phyloP scores from a whole-genome alignment of 345 rosid species.

The Psidium guajava region DNA sequence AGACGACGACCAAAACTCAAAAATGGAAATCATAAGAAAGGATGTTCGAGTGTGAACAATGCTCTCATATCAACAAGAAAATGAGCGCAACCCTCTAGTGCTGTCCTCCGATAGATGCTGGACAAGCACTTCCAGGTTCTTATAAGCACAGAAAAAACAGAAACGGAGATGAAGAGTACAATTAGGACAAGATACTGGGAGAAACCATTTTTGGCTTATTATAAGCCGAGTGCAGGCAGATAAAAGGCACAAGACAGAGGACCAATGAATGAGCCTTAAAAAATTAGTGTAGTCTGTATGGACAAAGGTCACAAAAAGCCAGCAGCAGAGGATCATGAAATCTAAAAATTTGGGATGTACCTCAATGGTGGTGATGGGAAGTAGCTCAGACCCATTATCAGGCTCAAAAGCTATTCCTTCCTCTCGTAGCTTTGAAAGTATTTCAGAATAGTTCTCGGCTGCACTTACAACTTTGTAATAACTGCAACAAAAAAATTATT shows the following conservation, averaged over 20 bases:
- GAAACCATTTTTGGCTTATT: neutral
- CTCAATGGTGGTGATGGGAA: constrained; percentile 67
- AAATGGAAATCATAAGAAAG: neutral
- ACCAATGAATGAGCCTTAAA: neutral
- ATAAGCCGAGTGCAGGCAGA: neutral
- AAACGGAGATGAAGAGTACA: neutral
- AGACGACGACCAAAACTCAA: neutral
- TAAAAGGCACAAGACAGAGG: neutral
- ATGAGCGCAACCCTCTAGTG: neutral
- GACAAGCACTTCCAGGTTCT: neutral
- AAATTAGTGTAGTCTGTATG: neutral
- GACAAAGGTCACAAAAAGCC: neutral
- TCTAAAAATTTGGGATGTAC: constrained; percentile 15
- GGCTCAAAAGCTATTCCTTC: constrained; percentile 75
- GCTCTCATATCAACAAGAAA: neutral
- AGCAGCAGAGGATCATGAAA: neutral
- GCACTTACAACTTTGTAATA: constrained; percentile 75
- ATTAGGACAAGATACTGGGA: neutral
- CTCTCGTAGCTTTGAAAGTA: constrained; percentile 57
- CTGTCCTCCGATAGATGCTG: neutral
- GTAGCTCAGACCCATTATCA: constrained; percentile 87
- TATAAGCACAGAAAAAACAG: neutral
- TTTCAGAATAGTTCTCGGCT: constrained; percentile 50
- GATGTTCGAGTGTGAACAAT: neutral
- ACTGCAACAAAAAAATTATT: constrained; percentile 15